Evolutionary conservation across 2,329 filamentous ascomycete genomes (phyloP), one percentile per base, ranked within the genome.

Genomic region (Trichophyton equinum): DNA sequence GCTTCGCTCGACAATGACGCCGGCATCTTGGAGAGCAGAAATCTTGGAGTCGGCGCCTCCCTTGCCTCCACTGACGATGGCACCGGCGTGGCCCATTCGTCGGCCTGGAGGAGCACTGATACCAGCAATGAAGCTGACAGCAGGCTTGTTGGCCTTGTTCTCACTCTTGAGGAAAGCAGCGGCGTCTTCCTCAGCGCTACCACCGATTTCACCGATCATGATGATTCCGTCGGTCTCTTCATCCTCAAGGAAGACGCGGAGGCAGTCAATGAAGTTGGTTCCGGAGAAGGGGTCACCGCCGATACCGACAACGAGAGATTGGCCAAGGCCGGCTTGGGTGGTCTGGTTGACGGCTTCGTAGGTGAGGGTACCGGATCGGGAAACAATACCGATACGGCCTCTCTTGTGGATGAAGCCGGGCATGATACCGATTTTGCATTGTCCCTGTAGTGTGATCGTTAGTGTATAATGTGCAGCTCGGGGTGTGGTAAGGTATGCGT

Each of bases 391-490:
- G 74, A 99, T 91, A 76, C 94, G 91, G 71, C 94, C 94, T 77
- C 91, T 90, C 85, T 97, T 97, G 86, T 99, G 94, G 81, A 99
- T 97, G 83, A 97, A 96, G 71, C 94, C 94, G 67, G 94, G 90
- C 94, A 99, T 97, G 81, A 99, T 99, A 74, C 94, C 94, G 73
- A 99, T 97, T 82, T 99, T 99, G 85, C 94, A 99, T 85, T 95
- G 92, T 70, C 92, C 94, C 79, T 85, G 69, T 25, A 63, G 40
- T 36, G 49, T n/a, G 58, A 60, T 53, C 11, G 49, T 53, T 30
- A 53, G 49, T 36, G 5, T 47, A 42, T 55, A n/a, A 42, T 55
- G 22, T 20, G 22, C 60, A n/a, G 33, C 13, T 44, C 55, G 46
- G 30, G 44, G 33, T 40, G 30, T 25, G 36, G 18, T 36, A 55